Base-by-base conservation (phyloP, 257 asterid species). In the Fraxinus anomala region DNA sequence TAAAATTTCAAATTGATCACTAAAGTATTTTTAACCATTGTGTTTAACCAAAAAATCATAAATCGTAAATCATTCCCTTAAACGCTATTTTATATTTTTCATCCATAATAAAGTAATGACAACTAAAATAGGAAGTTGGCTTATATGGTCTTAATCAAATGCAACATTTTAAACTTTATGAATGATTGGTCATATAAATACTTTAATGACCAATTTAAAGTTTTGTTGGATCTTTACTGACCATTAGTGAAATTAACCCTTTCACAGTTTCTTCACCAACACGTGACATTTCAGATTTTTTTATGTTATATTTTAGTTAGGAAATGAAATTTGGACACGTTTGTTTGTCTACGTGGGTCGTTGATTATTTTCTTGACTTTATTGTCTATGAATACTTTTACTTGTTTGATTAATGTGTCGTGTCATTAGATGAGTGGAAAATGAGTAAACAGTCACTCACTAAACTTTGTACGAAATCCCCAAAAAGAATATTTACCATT, bases 271-370 rank as follows among this genome's bases (percentile, higher is more conserved):
- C 33, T 61, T 75, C 84, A 81, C 86, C 88, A 84, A 82, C 88
- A 82, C 82, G 86, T 85, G 83, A 82, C 86, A 39, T n/a, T 73
- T 49, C 1, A 0, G 23, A n/a, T 17, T 26, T 56, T 73, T 19
- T 10, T 1, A 54, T 16, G 16, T 56, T 23, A 51, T n/a, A 30
- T 73, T 73, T 40, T 16, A 36, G 4, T 39, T 34, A 9, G 3
- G 6, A 37, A 73, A 73, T 59, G 24, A 72, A 33, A 37, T 21
- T 54, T 19, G 21, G 79, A 70, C 85, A 81, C 83, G 85, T 84
- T 83, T 61, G 80, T 81, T 17, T 11, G 80, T 81, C 23, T 11
- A 37, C 30, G 21, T 36, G 9, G 61, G 6, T 56, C 6, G 21
- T n/a, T 23, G 44, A 30, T 9, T 14, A 56, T 59, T 34, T 17